Evolutionary conservation across 1,139 yeast genomes (phyloP), one percentile per base, ranked within the genome.

Genomic region (Petasospora rhodanensis): DNA sequence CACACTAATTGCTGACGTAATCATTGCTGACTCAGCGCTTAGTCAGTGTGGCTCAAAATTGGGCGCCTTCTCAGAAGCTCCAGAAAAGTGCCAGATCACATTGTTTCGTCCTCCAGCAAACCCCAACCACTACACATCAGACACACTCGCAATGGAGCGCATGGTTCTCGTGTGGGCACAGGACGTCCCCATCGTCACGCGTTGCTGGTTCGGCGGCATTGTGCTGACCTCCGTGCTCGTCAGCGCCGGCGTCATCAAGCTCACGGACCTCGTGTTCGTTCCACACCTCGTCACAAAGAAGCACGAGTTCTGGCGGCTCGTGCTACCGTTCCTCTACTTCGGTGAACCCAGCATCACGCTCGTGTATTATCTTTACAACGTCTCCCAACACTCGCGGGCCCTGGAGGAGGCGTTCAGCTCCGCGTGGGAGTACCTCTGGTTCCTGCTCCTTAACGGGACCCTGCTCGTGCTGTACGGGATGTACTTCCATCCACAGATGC

Each of bases 401-500:
- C 28, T 47, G 13, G 54, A 49, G 18, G 32, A 35, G 7, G 37
- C 41, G 0, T 46, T 29, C 24, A 9, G 21, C 8, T 18, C 20
- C 7, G 29, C 41, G 5, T 22, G 14, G 15, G 43, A 43, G 14
- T 49, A 32, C 26, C 18, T 48, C n/a, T 51, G 55, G 55, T 38
- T 43, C 21, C 15, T 46, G 13, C n/a, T 31, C 9, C 8, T 42
- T 3, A 41, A 30, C 15, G 32, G 23, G 9, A n/a, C 13, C 9
- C 10, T 38, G 9, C 22, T 47, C 11, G 10, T 46, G 9, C 12
- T 23, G 5, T 41, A 36, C 23, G 28, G 42, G 2, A 29, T 23
- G 5, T 43, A 22, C 24, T 17, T 34, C 18, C 28, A 34, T 11
- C 25, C 29, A n/a, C 14, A 34, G 4, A 27, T 26, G 5, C 24